phyloP scores from a whole-genome alignment of 305 asterid genomes.

The Solanum chacoense region DNA sequence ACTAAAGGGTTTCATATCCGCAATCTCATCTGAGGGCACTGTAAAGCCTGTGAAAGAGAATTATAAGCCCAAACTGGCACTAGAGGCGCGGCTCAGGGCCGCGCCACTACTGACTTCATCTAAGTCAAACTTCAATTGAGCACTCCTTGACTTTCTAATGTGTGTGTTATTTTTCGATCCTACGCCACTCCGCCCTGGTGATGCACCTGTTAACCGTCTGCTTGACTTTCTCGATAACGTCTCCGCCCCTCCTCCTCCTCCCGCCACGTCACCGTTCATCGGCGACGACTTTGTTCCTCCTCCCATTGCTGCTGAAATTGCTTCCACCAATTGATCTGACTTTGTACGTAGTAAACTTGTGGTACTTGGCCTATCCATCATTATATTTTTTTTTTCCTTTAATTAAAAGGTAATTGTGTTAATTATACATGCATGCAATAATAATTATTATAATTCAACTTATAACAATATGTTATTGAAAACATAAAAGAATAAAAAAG shows the following conservation, averaged over 20 bases:
- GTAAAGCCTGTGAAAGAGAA: slow-evolving; percentile 86
- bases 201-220: slow-evolving; percentile 34
- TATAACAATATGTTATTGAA: background rate
- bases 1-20: slow-evolving; percentile 43
- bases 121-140: slow-evolving; percentile 69
- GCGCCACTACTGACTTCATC: slow-evolving; percentile 90
- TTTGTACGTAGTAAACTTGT: slow-evolving; percentile 53
- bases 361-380: slow-evolving; percentile 34
- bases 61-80: slow-evolving; percentile 87
- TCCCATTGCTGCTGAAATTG: slow-evolving; percentile 58
- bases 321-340: slow-evolving; percentile 81
- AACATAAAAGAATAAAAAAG: background rate
- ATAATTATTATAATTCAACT: background rate
- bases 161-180: slow-evolving; percentile 37
- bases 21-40: slow-evolving; percentile 61
- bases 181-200: slow-evolving; percentile 47
- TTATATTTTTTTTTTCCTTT: background rate
- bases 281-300: slow-evolving; percentile 48
- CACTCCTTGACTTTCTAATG: slow-evolving; percentile 85
- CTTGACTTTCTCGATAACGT: slow-evolving; percentile 60
- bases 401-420: background rate
- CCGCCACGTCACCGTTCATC: slow-evolving; percentile 16
- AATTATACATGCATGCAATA: background rate
- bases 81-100: slow-evolving; percentile 88
- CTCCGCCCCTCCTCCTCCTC: slow-evolving; percentile 32